Percentiles rank a stretch among this genome's conserved stretches.
phyloP scores from a whole-genome alignment of 2,329 filamentous ascomycete genomes.

The Orbilia oligospora region DNA sequence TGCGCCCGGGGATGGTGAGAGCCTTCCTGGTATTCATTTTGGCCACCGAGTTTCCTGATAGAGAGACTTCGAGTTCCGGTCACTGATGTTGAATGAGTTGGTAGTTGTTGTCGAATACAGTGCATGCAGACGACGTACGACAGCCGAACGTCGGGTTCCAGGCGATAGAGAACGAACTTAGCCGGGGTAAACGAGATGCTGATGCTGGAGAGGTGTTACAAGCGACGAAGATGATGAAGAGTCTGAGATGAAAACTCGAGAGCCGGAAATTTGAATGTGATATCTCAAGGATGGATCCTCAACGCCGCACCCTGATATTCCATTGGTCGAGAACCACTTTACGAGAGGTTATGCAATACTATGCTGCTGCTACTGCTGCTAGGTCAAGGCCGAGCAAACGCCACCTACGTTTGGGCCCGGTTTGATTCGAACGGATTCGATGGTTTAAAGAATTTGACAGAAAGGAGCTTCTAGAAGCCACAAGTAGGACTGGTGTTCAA shows the following conservation, averaged over 20 bases:
- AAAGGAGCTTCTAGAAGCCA: conserved; percentile 22
- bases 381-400: conserved; percentile 25
- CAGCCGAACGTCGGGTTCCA: conserved; percentile 28
- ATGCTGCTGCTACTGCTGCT: neutral
- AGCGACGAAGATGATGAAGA: conserved; percentile 4
- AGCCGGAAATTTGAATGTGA: conserved; percentile 6
- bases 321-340: conserved; percentile 25
- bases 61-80: neutral
- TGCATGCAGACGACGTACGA: neutral
- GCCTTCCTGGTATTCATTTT: conserved; percentile 90
- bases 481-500: neutral
- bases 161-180: conserved; percentile 1
- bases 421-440: conserved; percentile 23
- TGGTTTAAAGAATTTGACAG: neutral
- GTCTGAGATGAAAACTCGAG: conserved; percentile 8
- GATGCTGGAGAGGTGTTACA: neutral
- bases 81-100: conserved; percentile 16
- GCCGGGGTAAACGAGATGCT: neutral
- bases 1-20: conserved; percentile 82
- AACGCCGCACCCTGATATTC: conserved; percentile 24
- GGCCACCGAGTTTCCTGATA: conserved; percentile 28
- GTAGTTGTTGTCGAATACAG: conserved; percentile 40
- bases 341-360: neutral
- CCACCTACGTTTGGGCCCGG: conserved; percentile 37
- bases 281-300: conserved; percentile 48